Base-by-base conservation (phyloP, 2,329 filamentous ascomycete genomes). In the Didymellaceae sp. region DNA sequence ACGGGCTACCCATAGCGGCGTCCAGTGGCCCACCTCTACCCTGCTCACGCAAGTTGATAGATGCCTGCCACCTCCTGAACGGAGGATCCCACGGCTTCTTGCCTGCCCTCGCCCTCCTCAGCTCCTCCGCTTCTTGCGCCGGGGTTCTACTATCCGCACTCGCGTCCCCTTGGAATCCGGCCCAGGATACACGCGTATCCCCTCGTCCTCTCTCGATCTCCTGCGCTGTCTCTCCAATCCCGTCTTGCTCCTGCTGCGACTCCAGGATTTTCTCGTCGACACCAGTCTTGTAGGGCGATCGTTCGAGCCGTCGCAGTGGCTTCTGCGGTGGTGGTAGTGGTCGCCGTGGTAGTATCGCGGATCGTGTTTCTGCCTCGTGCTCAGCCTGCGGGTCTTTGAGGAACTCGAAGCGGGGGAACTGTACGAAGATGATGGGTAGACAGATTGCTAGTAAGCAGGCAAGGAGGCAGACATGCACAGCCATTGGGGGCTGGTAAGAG, bases 41-140 rank as follows among this genome's bases (percentile, higher is more conserved):
- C 25, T 20, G 3, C 5, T 13, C 5, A 18, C 25, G 24, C 30
- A 16, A 21, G 26, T 42, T 34, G 20, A 37, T 17, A 21, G 21
- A 28, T 42, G 42, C n/a, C 37, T 42, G 42, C n/a, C 37, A 34
- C 24, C 16, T 57, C 1, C 55, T 59, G 46, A 69, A 68, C 3
- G 62, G 66, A 20, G 61, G 58, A 22, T 66, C 59, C 64, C 63
- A 69, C 7, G 66, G 67, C 28, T 64, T 67, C 42, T 56, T 55
- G 31, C 38, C 48, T 16, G 20, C 18, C 1, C 10, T 39, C 18
- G 22, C 50, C 50, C 6, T 13, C 39, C 21, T 43, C 24, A 52
- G 5, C 17, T 25, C 26, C 13, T 22, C 14, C 28, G 31, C 38
- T 21, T 43, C 18, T 11, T 25, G 37, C 20, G 44, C 31, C 28